These are phyloP conservation scores for Neurospora sp. DNA, from an alignment of 495 filamentous ascomycete genomes.

Conservation along the genomic window DNA sequence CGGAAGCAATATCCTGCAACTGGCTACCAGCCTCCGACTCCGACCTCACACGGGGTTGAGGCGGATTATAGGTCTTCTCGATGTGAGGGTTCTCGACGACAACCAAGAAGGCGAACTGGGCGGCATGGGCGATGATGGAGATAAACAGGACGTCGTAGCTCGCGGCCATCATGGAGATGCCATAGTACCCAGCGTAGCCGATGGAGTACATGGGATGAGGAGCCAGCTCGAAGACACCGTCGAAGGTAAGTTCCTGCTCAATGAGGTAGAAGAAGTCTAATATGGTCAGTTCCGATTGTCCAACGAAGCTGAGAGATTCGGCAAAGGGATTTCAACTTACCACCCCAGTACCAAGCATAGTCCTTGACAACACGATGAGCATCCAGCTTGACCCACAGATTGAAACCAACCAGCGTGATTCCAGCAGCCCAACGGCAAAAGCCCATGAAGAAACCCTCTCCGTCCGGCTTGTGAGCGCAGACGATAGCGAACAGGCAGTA, in stretches of 20 bases:
- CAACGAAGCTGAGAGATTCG: not conserved
- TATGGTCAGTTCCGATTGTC: constrained; percentile 4
- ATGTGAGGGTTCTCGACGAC: constrained; percentile 95
- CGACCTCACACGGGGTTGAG: constrained; percentile 57
- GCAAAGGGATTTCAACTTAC: constrained; percentile 10
- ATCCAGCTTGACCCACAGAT: constrained; percentile 97
- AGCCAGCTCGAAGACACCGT: constrained; percentile 98
- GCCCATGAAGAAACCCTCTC: constrained; percentile 60
- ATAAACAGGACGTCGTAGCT: constrained; percentile 96
- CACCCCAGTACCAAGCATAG: constrained; percentile 98
- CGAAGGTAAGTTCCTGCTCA: constrained; percentile 94
- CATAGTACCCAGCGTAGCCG: constrained; percentile 95
- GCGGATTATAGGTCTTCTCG: constrained; percentile 93
- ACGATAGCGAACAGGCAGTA: constrained; percentile 93
- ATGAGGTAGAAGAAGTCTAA: constrained; percentile 94
- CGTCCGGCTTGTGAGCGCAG: constrained; percentile 62
- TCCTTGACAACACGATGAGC: constrained; percentile 98
- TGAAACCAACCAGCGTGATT: constrained; percentile 76
- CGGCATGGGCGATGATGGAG: constrained; percentile 87
- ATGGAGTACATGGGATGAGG: constrained; percentile 99
- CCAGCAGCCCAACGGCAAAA: constrained; percentile 72
- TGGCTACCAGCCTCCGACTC: constrained; percentile 28
- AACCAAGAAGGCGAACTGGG: constrained; percentile 85
- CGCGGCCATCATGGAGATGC: constrained; percentile 96
- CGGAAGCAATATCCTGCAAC: constrained; percentile 28